Conservation (phyloP, 345 rosid species). For the Cardamine occulta region DNA sequence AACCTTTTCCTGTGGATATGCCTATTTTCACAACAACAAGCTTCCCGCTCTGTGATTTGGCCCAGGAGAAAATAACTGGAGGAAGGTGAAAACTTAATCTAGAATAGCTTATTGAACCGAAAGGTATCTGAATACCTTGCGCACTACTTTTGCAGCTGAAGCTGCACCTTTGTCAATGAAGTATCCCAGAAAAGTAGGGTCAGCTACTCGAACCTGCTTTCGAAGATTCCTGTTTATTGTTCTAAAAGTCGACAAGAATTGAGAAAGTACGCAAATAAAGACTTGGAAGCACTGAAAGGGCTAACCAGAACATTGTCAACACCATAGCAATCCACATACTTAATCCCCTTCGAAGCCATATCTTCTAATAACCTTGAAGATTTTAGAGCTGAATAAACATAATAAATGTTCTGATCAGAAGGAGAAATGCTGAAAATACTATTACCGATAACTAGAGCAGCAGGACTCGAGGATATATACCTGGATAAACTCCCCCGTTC, state of each 20-base stretch:
- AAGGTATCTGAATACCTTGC: slow-evolving; percentile 61
- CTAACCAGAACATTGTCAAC: slow-evolving; percentile 95
- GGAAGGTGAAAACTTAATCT: neutral
- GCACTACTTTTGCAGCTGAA: slow-evolving; percentile 96
- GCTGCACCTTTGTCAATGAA: slow-evolving; percentile 91
- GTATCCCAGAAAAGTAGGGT: slow-evolving; percentile 96
- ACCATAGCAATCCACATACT: slow-evolving; percentile 94
- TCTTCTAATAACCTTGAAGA: slow-evolving; percentile 82
- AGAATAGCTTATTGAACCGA: neutral
- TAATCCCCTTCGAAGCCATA: slow-evolving; percentile 84
- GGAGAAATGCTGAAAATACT: slow-evolving; percentile 19
- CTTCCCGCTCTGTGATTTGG: slow-evolving; percentile 5
- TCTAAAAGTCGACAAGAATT: slow-evolving; percentile 11
- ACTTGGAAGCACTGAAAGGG: slow-evolving; percentile 29
- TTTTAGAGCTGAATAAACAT: slow-evolving; percentile 66
- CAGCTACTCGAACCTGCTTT: slow-evolving; percentile 95
- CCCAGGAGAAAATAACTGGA: neutral
- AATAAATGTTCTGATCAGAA: slow-evolving; percentile 32
- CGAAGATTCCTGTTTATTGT: slow-evolving; percentile 29
- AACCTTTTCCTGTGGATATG: slow-evolving; percentile 96
- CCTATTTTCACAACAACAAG: slow-evolving; percentile 52
- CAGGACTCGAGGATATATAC: slow-evolving; percentile 43
- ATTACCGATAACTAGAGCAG: slow-evolving; percentile 4
- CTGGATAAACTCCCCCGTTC: slow-evolving; percentile 95
- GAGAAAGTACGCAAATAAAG: neutral